These are phyloP conservation scores for Daldinia grandis DNA, from an alignment of 495 filamentous ascomycete species.

Conservation along the genomic window DNA sequence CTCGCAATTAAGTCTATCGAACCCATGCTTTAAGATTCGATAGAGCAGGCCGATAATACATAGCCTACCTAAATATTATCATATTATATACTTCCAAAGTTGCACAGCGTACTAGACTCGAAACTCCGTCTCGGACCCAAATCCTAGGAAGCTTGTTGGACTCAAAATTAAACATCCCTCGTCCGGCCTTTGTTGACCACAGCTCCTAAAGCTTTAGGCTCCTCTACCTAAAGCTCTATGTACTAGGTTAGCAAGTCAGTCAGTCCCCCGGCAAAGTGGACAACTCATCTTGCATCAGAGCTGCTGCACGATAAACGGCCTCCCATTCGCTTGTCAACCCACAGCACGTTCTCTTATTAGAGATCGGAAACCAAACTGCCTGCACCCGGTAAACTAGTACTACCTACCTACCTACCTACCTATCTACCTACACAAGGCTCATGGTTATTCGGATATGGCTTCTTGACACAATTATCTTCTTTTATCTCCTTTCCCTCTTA, in stretches of 20 bases:
- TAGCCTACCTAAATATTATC: conserved; percentile 21
- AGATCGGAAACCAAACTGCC: conserved; percentile 41
- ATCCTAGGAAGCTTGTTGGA: conserved; percentile 25
- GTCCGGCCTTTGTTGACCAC: conserved; percentile 22
- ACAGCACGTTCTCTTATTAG: conserved; percentile 27
- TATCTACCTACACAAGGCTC: conserved; percentile 34
- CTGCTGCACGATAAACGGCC: conserved; percentile 53
- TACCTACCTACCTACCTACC: too few species aligned
- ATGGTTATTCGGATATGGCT: conserved; percentile 40
- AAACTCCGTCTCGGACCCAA: conserved; percentile 41
- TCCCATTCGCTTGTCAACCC: conserved; percentile 45
- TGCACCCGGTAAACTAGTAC: conserved; percentile 42
- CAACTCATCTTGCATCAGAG: conserved; percentile 60
- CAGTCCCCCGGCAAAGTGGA: conserved; percentile 45
- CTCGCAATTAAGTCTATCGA: conserved; percentile 5
- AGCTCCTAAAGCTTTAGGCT: conserved; percentile 13
- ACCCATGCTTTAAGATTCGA: neutral
- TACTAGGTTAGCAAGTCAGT: neutral
- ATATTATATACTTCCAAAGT: conserved; percentile 30
- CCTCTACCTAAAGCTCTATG: neutral
- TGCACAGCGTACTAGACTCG: conserved; percentile 36
- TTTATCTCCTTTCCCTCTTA: conserved; percentile 11
- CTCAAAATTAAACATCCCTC: conserved; percentile 1
- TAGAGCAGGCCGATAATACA: conserved; percentile 3
- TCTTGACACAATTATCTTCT: conserved; percentile 36